Evolutionary conservation across 768 basidiomycete species (phyloP).

Genomic region (Mycena epipterygia): DNA sequence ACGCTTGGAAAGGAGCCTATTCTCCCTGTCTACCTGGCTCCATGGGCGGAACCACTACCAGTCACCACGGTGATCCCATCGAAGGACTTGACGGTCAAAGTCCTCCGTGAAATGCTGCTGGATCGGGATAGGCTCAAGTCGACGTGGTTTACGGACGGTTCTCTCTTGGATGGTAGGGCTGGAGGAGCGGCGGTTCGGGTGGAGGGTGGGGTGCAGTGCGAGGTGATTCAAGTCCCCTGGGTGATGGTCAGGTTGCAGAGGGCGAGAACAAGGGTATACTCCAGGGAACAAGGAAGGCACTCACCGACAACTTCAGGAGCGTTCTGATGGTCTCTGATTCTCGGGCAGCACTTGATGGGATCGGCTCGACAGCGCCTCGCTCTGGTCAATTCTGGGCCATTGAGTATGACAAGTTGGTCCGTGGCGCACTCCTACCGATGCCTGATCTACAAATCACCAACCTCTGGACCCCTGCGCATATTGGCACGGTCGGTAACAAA

Average conservation of each 20-base stretch:
- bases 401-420: not conserved
- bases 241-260: conserved; percentile 8
- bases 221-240: not conserved
- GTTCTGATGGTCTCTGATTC: conserved; percentile 15
- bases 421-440: not conserved
- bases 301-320: not conserved
- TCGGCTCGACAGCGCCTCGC: not conserved
- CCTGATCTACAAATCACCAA: conserved; percentile 4
- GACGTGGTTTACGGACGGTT: conserved; percentile 17
- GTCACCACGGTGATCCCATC: not conserved
- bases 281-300: not conserved
- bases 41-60: not conserved
- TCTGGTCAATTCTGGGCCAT: conserved; percentile 9
- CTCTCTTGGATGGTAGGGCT: not conserved
- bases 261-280: not conserved
- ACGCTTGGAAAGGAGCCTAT: not conserved
- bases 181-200: conserved; percentile 11
- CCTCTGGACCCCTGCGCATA: conserved; percentile 18
- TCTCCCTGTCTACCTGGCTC: not conserved
- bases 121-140: not conserved
- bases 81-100: not conserved
- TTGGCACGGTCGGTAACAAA: not conserved
- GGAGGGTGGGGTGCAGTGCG: not conserved
- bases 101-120: not conserved
- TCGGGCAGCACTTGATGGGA: not conserved